Conservation (phyloP, 257 asterid species). For the Schizonepeta tenuifolia region DNA sequence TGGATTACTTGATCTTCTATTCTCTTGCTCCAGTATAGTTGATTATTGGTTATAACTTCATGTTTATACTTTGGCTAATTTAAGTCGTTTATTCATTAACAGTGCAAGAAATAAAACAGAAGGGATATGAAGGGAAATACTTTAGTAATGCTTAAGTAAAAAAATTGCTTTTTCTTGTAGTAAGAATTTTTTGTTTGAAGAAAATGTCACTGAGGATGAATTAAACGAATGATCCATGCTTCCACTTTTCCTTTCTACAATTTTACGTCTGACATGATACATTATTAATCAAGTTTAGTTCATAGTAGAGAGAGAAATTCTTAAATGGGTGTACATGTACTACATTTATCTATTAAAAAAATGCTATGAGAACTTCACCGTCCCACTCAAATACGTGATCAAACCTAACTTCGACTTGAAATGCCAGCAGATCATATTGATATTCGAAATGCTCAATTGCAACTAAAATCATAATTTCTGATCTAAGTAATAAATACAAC, state of each 20-base stretch:
- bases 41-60: not conserved
- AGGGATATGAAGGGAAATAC: too few relatives aligned
- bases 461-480: not conserved
- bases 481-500: not conserved
- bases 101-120: too few relatives aligned
- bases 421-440: not conserved
- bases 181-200: too few relatives aligned
- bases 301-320: too few relatives aligned
- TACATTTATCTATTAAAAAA: too few relatives aligned
- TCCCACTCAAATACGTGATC: not conserved
- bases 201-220: too few relatives aligned
- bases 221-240: too few relatives aligned
- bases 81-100: not conserved
- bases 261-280: not conserved
- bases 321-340: too few relatives aligned
- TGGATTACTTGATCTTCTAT: not conserved
- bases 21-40: not conserved
- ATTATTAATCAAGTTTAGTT: not conserved
- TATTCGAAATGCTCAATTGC: not conserved
- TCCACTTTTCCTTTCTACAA: not conserved
- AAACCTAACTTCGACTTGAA: not conserved
- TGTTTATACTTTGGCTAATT: not conserved
- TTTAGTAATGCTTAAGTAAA: too few relatives aligned
- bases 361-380: too few relatives aligned
- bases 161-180: too few relatives aligned